phyloP scores from a whole-genome alignment of 2,329 filamentous ascomycete genomes.

The Capronia coronata region DNA sequence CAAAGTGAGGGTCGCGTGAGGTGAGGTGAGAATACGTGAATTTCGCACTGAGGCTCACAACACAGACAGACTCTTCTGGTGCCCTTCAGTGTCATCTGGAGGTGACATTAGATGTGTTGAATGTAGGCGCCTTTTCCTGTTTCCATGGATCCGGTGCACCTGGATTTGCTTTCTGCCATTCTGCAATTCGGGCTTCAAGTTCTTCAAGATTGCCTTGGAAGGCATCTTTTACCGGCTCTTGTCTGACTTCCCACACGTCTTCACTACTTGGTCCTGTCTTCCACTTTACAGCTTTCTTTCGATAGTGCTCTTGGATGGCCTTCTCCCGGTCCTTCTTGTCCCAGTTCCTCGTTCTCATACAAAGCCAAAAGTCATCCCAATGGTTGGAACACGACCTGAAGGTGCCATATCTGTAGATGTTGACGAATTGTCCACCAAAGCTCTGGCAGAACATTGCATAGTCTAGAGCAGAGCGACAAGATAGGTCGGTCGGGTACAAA shows the following conservation, averaged over 20 bases:
- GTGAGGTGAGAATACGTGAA: too few species aligned
- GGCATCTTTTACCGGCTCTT: slow-evolving; percentile 51
- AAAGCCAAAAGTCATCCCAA: slow-evolving; percentile 96
- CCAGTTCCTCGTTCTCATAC: slow-evolving; percentile 74
- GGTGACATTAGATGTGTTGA: background rate
- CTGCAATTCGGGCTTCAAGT: slow-evolving; percentile 38
- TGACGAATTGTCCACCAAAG: slow-evolving; percentile 78
- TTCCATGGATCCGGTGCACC: slow-evolving; percentile 22
- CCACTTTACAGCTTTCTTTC: slow-evolving; percentile 60
- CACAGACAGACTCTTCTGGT: too few species aligned
- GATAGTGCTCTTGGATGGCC: slow-evolving; percentile 60
- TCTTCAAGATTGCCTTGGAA: slow-evolving; percentile 42
- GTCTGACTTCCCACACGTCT: slow-evolving; percentile 78
- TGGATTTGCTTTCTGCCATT: slow-evolving; percentile 38
- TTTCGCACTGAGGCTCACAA: background rate
- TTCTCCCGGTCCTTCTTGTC: slow-evolving; percentile 53
- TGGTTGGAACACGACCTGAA: slow-evolving; percentile 72
- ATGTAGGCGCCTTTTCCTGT: slow-evolving; percentile 5
- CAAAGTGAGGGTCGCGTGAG: too few species aligned
- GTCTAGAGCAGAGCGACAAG: slow-evolving; percentile 86
- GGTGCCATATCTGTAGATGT: slow-evolving; percentile 79
- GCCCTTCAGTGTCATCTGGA: background rate
- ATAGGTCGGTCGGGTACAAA: slow-evolving; percentile 74
- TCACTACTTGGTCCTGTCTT: slow-evolving; percentile 69
- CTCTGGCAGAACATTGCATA: slow-evolving; percentile 90